Conservation (phyloP, 768 basidiomycete species). For the Pulveroboletus sp. region DNA sequence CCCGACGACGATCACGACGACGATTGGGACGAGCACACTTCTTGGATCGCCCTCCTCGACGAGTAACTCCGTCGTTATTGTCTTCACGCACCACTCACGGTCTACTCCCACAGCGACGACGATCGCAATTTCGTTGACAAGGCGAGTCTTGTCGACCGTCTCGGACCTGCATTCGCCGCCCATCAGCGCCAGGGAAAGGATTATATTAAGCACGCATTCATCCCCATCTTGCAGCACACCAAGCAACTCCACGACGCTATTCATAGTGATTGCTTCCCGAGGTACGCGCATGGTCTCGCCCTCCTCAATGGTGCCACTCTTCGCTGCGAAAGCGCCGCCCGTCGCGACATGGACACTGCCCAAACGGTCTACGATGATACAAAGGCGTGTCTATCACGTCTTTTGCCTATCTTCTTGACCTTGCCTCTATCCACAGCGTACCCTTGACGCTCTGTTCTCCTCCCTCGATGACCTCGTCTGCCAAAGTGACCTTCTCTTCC, state of each 20-base stretch:
- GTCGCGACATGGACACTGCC: conserved; percentile 42
- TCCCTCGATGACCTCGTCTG: conserved; percentile 47
- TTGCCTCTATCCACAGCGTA: conserved; percentile 31
- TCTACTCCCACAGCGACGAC: conserved; percentile 29
- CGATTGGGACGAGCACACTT: conserved; percentile 27
- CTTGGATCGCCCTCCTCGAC: conserved; percentile 26
- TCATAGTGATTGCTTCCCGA: conserved; percentile 30
- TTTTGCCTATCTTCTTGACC: conserved; percentile 9
- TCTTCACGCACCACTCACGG: neutral
- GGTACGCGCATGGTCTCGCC: conserved; percentile 39
- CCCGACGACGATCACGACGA: neutral
- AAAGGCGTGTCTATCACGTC: conserved; percentile 36
- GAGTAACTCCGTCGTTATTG: conserved; percentile 12
- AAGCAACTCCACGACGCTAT: conserved; percentile 34
- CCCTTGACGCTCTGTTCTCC: conserved; percentile 37
- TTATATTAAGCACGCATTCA: conserved; percentile 29
- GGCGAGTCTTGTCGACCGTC: conserved; percentile 42
- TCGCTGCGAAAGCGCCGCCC: conserved; percentile 42
- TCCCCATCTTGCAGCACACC: conserved; percentile 34
- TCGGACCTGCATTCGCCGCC: conserved; percentile 35
- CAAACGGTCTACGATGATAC: conserved; percentile 35
- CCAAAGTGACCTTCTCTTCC: conserved; percentile 48
- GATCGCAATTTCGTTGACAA: conserved; percentile 39
- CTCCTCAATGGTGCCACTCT: conserved; percentile 54
- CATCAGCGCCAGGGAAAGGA: conserved; percentile 29